phyloP scores from a whole-genome alignment of 495 filamentous ascomycete species.

The Hyaloscypha hepaticicola region DNA sequence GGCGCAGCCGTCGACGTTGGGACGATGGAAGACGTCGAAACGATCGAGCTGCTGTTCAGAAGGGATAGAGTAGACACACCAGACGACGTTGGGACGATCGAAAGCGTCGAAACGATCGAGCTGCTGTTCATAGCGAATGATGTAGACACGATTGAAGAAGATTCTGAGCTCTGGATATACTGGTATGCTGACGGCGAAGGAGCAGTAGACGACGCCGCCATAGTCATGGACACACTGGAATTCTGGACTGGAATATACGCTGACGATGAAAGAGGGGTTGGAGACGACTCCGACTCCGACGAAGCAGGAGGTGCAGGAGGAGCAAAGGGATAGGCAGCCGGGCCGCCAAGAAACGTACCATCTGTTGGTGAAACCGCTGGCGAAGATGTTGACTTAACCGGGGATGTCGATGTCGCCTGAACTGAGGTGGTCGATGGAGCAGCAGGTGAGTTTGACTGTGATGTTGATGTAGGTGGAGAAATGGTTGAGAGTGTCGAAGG shows the following conservation, averaged over 20 bases:
- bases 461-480: background rate
- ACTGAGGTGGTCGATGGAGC: background rate
- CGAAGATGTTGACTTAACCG: background rate
- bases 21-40: background rate
- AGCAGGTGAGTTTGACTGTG: background rate
- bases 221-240: background rate
- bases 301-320: slow-evolving; percentile 6
- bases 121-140: background rate
- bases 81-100: background rate
- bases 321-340: slow-evolving; percentile 18
- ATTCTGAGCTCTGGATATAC: slow-evolving; percentile 1
- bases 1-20: background rate
- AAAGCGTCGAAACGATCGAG: background rate
- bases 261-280: background rate
- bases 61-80: background rate
- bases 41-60: background rate
- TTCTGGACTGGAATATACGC: background rate
- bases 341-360: slow-evolving; percentile 19
- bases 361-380: slow-evolving; percentile 1
- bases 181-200: slow-evolving; percentile 6
- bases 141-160: background rate
- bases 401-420: slow-evolving; percentile 4
- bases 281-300: background rate
- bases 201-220: slow-evolving; percentile 6
- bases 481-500: background rate